Percentiles rank a stretch among this genome's conserved stretches.
Conservation (phyloP, 192 early-diverging fungal genomes). For the Radiomyces spectabilis region DNA sequence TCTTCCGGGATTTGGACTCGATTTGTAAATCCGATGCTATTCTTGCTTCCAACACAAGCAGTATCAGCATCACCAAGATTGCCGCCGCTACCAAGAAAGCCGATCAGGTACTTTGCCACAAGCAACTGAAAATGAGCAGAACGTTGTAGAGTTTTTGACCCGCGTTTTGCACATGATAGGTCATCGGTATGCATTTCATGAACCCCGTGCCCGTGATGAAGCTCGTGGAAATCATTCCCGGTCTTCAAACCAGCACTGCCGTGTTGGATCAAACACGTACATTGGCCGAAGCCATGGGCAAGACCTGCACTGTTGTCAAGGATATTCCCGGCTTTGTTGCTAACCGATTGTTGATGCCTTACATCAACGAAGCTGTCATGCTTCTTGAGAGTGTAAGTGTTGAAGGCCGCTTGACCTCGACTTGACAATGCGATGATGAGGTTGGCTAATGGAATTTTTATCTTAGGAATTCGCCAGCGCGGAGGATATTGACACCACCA, state of each 20-base stretch:
- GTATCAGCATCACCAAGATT: slow-evolving; percentile 95
- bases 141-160: too few species aligned
- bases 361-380: slow-evolving; percentile 95
- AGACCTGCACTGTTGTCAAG: slow-evolving; percentile 79
- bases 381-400: slow-evolving; percentile 67
- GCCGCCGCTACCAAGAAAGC: slow-evolving; percentile 80
- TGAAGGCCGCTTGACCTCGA: too few species aligned
- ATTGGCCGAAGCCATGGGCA: slow-evolving; percentile 82
- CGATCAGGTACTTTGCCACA: slow-evolving; percentile 38
- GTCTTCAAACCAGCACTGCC: slow-evolving; percentile 68
- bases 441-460: neutral
- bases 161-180: slow-evolving; percentile 25
- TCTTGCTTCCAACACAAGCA: slow-evolving; percentile 94
- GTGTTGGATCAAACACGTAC: slow-evolving; percentile 69
- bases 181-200: slow-evolving; percentile 99
- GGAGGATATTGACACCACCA: slow-evolving; percentile 97
- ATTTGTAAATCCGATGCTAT: slow-evolving; percentile 63
- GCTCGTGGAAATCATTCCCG: slow-evolving; percentile 94
- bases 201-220: slow-evolving; percentile 97
- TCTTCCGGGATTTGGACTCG: slow-evolving; percentile 74
- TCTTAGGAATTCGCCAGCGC: slow-evolving; percentile 73
- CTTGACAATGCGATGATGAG: too few species aligned
- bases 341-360: slow-evolving; percentile 96
- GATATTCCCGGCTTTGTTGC: slow-evolving; percentile 98
- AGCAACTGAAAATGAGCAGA: neutral